These are phyloP conservation scores for Dicorynia guianensis DNA, from an alignment of 306 rosid species.

Conservation along the genomic window DNA sequence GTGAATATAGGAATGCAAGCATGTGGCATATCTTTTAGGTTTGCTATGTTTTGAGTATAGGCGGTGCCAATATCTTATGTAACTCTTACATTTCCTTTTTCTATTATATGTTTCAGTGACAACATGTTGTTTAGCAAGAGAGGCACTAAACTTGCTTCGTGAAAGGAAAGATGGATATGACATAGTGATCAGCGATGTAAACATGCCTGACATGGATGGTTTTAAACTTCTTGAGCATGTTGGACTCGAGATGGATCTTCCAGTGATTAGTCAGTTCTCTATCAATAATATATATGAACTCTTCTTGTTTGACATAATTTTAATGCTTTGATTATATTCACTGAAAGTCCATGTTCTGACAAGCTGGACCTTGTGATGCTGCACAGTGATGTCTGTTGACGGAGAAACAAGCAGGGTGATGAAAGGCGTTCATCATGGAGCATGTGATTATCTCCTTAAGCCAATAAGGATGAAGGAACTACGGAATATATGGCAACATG, in stretches of 20 bases:
- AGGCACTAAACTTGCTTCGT: conserved; percentile 83
- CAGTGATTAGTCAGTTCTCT: conserved; percentile 90
- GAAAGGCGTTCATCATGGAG: conserved; percentile 99
- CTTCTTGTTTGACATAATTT: conserved; percentile 38
- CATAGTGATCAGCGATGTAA: conserved; percentile 94
- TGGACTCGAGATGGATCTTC: conserved; percentile 99
- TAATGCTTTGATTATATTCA: conserved; percentile 39
- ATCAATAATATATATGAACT: conserved; percentile 41
- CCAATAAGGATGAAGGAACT: conserved; percentile 99
- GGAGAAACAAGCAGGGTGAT: conserved; percentile 97
- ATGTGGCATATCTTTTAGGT: conserved; percentile 17
- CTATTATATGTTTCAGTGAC: conserved; percentile 67
- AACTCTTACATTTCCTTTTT: conserved; percentile 30
- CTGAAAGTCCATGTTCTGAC: conserved; percentile 50
- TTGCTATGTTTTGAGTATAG: conserved; percentile 3
- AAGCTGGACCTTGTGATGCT: conserved; percentile 48
- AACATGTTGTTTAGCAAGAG: conserved; percentile 85
- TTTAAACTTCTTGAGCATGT: conserved; percentile 98
- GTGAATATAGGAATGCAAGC: conserved; percentile 12
- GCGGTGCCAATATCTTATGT: conserved; percentile 7
- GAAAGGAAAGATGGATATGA: conserved; percentile 91
- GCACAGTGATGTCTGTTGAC: conserved; percentile 97
- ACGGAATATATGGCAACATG: conserved; percentile 96
- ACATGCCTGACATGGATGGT: conserved; percentile 99
- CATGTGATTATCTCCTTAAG: conserved; percentile 96